phyloP scores from a whole-genome alignment of 2,329 filamentous ascomycete genomes.

The Colletotrichum scovillei region DNA sequence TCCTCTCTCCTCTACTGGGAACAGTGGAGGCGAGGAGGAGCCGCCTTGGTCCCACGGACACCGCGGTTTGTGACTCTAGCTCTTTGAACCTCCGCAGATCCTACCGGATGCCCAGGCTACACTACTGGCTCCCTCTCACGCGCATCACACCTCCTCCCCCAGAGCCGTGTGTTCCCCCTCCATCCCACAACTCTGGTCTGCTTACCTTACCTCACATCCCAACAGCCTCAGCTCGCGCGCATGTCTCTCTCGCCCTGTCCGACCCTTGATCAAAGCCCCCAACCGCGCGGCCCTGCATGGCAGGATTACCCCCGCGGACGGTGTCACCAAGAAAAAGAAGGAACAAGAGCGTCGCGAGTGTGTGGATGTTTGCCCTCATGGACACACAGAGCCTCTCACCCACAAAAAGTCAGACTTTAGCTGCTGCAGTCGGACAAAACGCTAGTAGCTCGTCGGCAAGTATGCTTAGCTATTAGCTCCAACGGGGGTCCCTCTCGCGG shows the following conservation, averaged over 20 bases:
- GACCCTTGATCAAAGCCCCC: background rate
- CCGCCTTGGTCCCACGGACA: constrained; percentile 15
- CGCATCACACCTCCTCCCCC: background rate
- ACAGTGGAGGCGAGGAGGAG: background rate
- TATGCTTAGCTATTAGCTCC: background rate
- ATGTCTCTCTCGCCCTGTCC: background rate
- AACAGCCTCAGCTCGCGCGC: background rate
- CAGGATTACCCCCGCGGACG: background rate
- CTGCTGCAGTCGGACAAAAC: constrained; percentile 9
- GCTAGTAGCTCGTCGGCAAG: constrained; percentile 18
- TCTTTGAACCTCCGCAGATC: constrained; percentile 24
- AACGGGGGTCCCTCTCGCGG: background rate
- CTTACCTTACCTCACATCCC: background rate
- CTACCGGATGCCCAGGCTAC: constrained; percentile 16
- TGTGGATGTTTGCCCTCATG: background rate
- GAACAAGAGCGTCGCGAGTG: background rate
- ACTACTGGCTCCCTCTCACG: background rate
- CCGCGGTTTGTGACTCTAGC: constrained; percentile 7
- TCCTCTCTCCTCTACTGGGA: background rate
- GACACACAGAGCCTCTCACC: background rate
- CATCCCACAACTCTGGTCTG: background rate
- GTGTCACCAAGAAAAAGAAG: constrained; percentile 7
- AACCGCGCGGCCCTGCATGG: constrained; percentile 30
- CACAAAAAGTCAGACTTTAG: constrained; percentile 6
- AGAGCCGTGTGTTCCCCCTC: background rate